phyloP scores from a whole-genome alignment of 2,329 filamentous ascomycete genomes.

The Talaromyces marneffei region DNA sequence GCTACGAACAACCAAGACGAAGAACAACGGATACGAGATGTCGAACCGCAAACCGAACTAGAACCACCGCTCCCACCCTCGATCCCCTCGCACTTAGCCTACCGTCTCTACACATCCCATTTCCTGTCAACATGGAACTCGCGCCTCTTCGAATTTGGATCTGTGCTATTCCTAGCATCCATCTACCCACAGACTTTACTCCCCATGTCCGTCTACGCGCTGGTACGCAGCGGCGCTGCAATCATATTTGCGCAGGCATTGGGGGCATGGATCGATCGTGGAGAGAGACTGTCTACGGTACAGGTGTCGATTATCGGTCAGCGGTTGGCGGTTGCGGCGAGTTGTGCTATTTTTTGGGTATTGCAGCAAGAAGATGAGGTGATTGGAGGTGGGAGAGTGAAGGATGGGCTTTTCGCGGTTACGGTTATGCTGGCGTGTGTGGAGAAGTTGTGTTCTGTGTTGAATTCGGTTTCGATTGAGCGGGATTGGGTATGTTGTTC shows the following conservation, averaged over 20 bases:
- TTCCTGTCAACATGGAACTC: constrained; percentile 61
- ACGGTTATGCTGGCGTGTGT: constrained; percentile 52
- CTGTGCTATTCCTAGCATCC: constrained; percentile 53
- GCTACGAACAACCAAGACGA: background rate
- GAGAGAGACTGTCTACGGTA: constrained; percentile 47
- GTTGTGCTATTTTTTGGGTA: constrained; percentile 8
- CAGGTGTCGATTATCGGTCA: constrained; percentile 43
- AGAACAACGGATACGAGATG: background rate
- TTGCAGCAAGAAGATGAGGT: background rate
- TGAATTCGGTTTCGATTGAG: constrained; percentile 65
- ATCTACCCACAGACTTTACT: constrained; percentile 57
- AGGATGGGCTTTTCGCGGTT: constrained; percentile 9
- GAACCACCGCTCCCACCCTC: background rate
- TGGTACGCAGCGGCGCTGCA: constrained; percentile 54
- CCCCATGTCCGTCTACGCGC: constrained; percentile 63
- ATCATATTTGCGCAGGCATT: constrained; percentile 55
- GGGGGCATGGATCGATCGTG: constrained; percentile 55
- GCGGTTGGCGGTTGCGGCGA: constrained; percentile 12
- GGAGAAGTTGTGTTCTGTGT: constrained; percentile 61
- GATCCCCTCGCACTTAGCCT: background rate
- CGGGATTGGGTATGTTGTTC: constrained; percentile 55
- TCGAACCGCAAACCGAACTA: background rate
- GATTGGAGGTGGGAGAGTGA: background rate
- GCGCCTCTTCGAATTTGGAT: constrained; percentile 58
- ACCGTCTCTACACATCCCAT: constrained; percentile 53